These are phyloP conservation scores for Colletotrichum sp. DNA, from an alignment of 2,329 filamentous ascomycete species.

Conservation along the genomic window DNA sequence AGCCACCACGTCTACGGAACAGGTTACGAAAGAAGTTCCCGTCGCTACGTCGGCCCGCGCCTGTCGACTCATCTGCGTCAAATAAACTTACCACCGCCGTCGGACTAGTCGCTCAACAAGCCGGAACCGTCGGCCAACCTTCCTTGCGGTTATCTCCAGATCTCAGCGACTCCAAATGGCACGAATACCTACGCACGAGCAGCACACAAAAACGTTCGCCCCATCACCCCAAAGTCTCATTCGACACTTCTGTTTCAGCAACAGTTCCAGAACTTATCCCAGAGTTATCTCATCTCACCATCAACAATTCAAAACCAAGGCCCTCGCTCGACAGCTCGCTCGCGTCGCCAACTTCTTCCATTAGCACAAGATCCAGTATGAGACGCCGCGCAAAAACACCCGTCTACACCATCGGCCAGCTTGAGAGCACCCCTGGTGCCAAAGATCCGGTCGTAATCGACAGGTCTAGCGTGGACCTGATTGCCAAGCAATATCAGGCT, in stretches of 20 bases:
- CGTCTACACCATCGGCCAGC: slow-evolving; percentile 53
- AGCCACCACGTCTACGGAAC: slow-evolving; percentile 19
- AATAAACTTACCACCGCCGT: slow-evolving; percentile 9
- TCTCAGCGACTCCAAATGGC: slow-evolving; percentile 37
- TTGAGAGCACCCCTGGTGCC: slow-evolving; percentile 39
- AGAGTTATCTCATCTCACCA: slow-evolving; percentile 42
- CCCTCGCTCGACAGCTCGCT: slow-evolving; percentile 21
- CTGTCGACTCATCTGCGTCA: slow-evolving; percentile 29
- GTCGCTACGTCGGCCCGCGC: slow-evolving; percentile 27
- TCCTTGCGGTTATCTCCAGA: slow-evolving; percentile 32
- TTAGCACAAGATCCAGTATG: slow-evolving; percentile 31
- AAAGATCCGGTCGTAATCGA: slow-evolving; percentile 32
- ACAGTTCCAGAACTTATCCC: slow-evolving; percentile 30
- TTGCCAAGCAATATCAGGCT: slow-evolving; percentile 57
- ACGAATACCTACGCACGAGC: slow-evolving; percentile 32
- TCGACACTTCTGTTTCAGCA: slow-evolving; percentile 13
- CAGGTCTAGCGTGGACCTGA: slow-evolving; percentile 49
- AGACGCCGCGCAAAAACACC: slow-evolving; percentile 58
- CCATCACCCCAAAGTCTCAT: slow-evolving; percentile 23
- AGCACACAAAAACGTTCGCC: slow-evolving; percentile 23
- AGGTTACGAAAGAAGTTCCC: slow-evolving; percentile 35
- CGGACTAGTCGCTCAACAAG: slow-evolving; percentile 17
- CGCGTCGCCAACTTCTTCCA: slow-evolving; percentile 20
- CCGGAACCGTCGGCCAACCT: slow-evolving; percentile 10
- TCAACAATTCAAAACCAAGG: slow-evolving; percentile 25